Evolutionary conservation across 257 asterid species (phyloP).

Genomic region (Echites panduratus): DNA sequence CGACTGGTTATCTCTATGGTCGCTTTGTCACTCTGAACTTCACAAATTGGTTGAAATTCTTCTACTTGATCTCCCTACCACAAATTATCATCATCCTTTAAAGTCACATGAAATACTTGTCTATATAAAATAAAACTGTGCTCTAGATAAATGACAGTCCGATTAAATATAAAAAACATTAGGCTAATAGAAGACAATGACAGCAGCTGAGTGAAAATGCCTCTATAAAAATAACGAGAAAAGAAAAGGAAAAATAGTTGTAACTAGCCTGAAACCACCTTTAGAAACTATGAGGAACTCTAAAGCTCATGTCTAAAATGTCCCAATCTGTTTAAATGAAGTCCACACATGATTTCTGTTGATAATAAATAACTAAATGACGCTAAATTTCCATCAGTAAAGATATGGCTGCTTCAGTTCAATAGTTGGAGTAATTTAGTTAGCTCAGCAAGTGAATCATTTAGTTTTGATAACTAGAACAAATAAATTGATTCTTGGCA

Average conservation of each 20-base stretch:
- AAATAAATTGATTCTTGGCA: not conserved
- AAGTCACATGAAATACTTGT: not conserved
- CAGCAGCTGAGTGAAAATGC: not conserved
- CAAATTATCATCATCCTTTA: not conserved
- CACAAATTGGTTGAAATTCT: constrained; percentile 96
- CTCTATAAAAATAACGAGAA: not conserved
- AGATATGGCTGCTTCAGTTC: not conserved
- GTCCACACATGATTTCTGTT: not conserved
- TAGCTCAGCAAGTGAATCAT: not conserved
- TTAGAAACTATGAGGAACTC: not conserved
- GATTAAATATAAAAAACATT: not conserved
- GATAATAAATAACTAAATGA: not conserved
- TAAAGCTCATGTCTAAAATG: not conserved
- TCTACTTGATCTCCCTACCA: constrained; percentile 85
- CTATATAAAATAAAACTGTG: not conserved
- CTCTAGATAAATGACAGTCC: not conserved
- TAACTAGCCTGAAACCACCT: not conserved
- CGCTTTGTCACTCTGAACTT: constrained; percentile 99
- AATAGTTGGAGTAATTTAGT: not conserved
- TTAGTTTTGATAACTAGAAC: not conserved
- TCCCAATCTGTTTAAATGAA: not conserved
- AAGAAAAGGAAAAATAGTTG: not conserved
- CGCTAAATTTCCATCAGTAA: not conserved
- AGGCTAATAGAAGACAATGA: not conserved
- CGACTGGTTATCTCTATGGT: constrained; percentile 97